phyloP scores from a whole-genome alignment of 805 yeast species.

The Ogataea pilisensis region DNA sequence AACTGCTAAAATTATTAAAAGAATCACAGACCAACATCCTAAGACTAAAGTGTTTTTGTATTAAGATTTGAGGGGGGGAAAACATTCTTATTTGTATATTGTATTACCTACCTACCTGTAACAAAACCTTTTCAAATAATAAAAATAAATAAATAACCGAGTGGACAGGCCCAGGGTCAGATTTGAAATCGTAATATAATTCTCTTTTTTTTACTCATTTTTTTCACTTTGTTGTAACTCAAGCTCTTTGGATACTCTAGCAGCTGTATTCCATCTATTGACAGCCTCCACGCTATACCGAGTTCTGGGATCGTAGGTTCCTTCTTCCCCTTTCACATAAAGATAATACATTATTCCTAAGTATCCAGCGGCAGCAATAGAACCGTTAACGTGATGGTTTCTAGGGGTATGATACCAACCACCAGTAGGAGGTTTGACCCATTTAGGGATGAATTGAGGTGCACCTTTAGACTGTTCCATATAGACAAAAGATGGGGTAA shows the following conservation, averaged over 20 bases:
- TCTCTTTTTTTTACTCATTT: conserved; percentile 14
- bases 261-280: conserved; percentile 45
- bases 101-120: too few relatives aligned
- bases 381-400: conserved; percentile 44
- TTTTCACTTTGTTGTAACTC: conserved; percentile 6
- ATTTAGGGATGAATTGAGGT: conserved; percentile 26
- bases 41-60: conserved; percentile 52
- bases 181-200: background rate
- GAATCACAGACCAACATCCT: conserved; percentile 30
- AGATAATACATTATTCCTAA: conserved; percentile 31
- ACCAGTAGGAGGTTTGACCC: conserved; percentile 44
- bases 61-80: conserved; percentile 19
- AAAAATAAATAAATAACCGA: too few relatives aligned
- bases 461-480: conserved; percentile 9
- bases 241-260: conserved; percentile 22
- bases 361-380: conserved; percentile 37
- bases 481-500: too few relatives aligned
- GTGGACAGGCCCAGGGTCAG: too few relatives aligned
- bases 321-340: conserved; percentile 35
- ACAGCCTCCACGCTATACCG: conserved; percentile 37
- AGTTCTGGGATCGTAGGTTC: conserved; percentile 33
- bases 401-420: conserved; percentile 55
- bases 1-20: conserved; percentile 37
- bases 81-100: too few relatives aligned
- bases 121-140: too few relatives aligned